Base-by-base conservation (phyloP, 2,329 filamentous ascomycete genomes). In the Penicillium sp. region DNA sequence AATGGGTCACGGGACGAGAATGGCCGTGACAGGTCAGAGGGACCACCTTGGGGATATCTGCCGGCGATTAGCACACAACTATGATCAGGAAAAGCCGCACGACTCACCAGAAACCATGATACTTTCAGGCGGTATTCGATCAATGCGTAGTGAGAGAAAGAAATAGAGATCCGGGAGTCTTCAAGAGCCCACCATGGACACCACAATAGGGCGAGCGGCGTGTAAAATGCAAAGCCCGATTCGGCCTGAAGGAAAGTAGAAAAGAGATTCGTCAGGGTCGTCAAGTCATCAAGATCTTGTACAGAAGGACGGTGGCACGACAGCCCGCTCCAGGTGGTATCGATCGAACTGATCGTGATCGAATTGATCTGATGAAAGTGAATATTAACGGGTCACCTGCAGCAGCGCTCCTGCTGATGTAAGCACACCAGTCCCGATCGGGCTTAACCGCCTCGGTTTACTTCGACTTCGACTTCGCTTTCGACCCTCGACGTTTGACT, bases 11-110 rank as follows among this genome's bases (percentile, higher is more conserved):
- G 1, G 92, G 92, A 53, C 92, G 85, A 46, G 92, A 95, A 73
- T 96, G 92, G 57, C 92, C 92, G 73, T 96, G 92, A 73, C 92
- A 96, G 60, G 92, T 96, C 70, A 96, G 76, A 50, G 92, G 92
- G 48, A 96, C 90, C 51, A 91, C 90, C 58, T 76, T 75, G 14
- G 72, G 71, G n/a, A 72, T 69, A 58, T 76, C 74, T 76, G 51
- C 7, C 27, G 16, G 39, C 33, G 16, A 35, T 40, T 13, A 48
- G 41, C 38, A 9, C 25, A 13, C 2, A 25, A 30, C 33, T 20
- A 40, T 40, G 35, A 8, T 18, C 22, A 38, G 13, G n/a, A 30
- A 39, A 8, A 41, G 28, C 43, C 20, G 18, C 13, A 28, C 18
- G 4, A 54, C 62, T 49, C 14, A 62, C 61, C 56, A 20, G 53